Evolutionary conservation across 306 rosid genomes (phyloP).

Genomic region (Medicago truncatula): MtrunA17r5.0-ANR NC_053048.1:8023501-8024000

Average conservation of each 20-base stretch:
- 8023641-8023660: slow-evolving; percentile 59
- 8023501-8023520: slow-evolving; percentile 89
- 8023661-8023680: slow-evolving; percentile 60
- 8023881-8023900: slow-evolving; percentile 51
- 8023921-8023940: slow-evolving; percentile 56
- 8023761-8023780: slow-evolving; percentile 64
- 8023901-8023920: slow-evolving; percentile 50
- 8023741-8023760: slow-evolving; percentile 80
- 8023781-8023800: slow-evolving; percentile 77
- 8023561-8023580: slow-evolving; percentile 67
- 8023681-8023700: slow-evolving; percentile 56
- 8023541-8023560: slow-evolving; percentile 90
- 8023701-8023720: slow-evolving; percentile 66
- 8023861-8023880: slow-evolving; percentile 58
- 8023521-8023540: slow-evolving; percentile 91
- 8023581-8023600: slow-evolving; percentile 81
- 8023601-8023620: slow-evolving; percentile 70
- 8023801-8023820: slow-evolving; percentile 51
- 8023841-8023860: slow-evolving; percentile 64
- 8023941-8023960: slow-evolving; percentile 51
- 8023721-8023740: slow-evolving; percentile 84
- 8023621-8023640: slow-evolving; percentile 83
- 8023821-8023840: slow-evolving; percentile 57
- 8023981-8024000: slow-evolving; percentile 94
- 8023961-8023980: slow-evolving; percentile 72